Evolutionary conservation across 495 filamentous ascomycete species (phyloP).

Genomic region (Talaromyces adpressus): DNA sequence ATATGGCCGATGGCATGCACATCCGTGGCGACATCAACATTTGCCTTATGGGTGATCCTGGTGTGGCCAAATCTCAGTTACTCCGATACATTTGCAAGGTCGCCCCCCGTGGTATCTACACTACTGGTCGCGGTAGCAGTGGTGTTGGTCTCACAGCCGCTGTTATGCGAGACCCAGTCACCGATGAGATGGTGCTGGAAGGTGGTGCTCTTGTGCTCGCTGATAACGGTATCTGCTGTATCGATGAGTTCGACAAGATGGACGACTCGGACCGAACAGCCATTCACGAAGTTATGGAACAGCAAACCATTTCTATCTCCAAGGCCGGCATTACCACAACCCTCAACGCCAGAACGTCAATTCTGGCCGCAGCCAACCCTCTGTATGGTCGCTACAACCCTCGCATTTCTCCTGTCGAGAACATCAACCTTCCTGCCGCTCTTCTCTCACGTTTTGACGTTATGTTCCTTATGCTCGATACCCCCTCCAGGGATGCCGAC

Average conservation of each 20-base stretch:
- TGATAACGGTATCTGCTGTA: constrained; percentile 98
- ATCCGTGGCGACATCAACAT: constrained; percentile 99
- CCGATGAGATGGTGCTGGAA: constrained; percentile 97
- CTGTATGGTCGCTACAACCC: constrained; percentile 98
- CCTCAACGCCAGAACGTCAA: constrained; percentile 91
- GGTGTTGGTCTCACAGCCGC: constrained; percentile 97
- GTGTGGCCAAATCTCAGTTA: constrained; percentile 97
- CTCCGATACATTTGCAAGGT: constrained; percentile 98
- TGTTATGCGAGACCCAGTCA: constrained; percentile 97
- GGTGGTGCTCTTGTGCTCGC: constrained; percentile 93
- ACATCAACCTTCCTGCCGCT: constrained; percentile 96
- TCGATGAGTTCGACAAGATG: constrained; percentile 99
- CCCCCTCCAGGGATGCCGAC: constrained; percentile 77
- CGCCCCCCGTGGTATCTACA: constrained; percentile 94
- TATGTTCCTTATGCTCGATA: constrained; percentile 93
- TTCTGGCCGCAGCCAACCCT: constrained; percentile 96
- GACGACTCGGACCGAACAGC: constrained; percentile 93
- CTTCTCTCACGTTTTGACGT: constrained; percentile 95
- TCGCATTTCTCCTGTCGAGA: constrained; percentile 90
- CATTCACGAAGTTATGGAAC: constrained; percentile 99
- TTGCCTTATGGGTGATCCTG: constrained; percentile 97
- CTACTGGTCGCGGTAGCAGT: constrained; percentile 89
- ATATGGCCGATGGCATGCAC: constrained; percentile 95
- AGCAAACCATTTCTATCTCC: constrained; percentile 97
- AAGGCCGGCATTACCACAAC: constrained; percentile 97